These are phyloP conservation scores for Magnusiomyces tetraspermus DNA, from an alignment of 1,139 yeast genomes.

Conservation along the genomic window DNA sequence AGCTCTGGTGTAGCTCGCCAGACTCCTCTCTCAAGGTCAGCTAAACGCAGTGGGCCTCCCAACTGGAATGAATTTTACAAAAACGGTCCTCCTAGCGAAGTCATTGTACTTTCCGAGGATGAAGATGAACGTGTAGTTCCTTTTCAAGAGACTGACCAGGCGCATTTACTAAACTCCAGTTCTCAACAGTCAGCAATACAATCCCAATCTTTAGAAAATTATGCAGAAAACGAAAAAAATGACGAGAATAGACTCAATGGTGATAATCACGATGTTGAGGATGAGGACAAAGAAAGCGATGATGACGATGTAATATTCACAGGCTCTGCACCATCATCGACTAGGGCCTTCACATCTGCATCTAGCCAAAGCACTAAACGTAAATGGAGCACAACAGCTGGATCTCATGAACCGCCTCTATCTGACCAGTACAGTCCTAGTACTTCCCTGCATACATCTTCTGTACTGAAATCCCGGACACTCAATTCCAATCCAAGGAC, in stretches of 20 bases:
- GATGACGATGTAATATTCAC: slow-evolving; percentile 4
- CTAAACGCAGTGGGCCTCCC: slow-evolving; percentile 11
- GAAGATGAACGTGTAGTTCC: slow-evolving; percentile 16
- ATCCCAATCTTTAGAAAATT: neutral
- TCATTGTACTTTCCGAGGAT: slow-evolving; percentile 30
- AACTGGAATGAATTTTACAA: slow-evolving; percentile 29
- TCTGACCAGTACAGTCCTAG: neutral
- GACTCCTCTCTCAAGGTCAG: neutral
- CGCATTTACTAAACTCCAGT: neutral
- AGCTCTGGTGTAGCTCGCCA: neutral
- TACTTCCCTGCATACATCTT: neutral
- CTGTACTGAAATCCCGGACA: neutral
- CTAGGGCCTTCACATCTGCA: neutral
- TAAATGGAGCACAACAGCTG: neutral
- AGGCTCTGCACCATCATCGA: slow-evolving; percentile 1
- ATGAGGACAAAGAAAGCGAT: neutral
- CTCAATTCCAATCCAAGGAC: neutral
- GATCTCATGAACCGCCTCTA: neutral
- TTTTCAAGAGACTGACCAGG: neutral
- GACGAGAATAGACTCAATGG: neutral
- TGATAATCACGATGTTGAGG: neutral
- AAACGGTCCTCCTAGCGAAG: slow-evolving; percentile 30
- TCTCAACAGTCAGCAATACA: neutral
- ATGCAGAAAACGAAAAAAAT: neutral
- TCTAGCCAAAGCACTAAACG: neutral